Evolutionary conservation across 768 basidiomycete genomes (phyloP).

Genomic region (Cystofilobasidium macerans): DNA sequence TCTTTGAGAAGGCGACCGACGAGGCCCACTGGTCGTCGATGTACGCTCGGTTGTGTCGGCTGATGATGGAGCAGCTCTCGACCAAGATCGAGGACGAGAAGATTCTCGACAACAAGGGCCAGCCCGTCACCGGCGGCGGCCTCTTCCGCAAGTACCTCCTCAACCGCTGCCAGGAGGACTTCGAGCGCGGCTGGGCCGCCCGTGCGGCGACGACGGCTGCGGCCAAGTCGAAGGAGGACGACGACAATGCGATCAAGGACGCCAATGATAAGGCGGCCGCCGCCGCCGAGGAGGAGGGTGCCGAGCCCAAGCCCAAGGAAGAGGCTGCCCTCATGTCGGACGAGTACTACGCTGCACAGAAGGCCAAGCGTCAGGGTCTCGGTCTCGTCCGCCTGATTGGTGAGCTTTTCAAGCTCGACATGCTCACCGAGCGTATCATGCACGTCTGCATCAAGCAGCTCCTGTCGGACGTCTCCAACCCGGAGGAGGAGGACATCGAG

Average conservation of each 20-base stretch:
- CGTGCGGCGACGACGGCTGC: conserved; percentile 79
- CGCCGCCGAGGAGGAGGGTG: conserved; percentile 45
- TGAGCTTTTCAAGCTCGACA: conserved; percentile 96
- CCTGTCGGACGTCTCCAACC: conserved; percentile 81
- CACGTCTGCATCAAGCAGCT: conserved; percentile 96
- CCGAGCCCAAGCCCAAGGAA: conserved; percentile 45
- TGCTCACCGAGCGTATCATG: conserved; percentile 97
- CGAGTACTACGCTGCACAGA: conserved; percentile 90
- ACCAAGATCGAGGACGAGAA: conserved; percentile 78
- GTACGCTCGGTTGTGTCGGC: conserved; percentile 88
- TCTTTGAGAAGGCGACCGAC: conserved; percentile 95
- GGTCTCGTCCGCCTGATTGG: conserved; percentile 97
- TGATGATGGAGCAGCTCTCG: conserved; percentile 90
- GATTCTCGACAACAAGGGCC: conserved; percentile 67
- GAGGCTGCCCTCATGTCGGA: conserved; percentile 72
- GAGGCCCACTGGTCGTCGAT: conserved; percentile 93
- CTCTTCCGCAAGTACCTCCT: conserved; percentile 94
- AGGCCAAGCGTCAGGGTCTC: conserved; percentile 92
- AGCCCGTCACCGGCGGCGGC: conserved; percentile 82
- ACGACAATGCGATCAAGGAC: conserved; percentile 67
- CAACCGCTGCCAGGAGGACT: conserved; percentile 94
- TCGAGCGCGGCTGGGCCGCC: conserved; percentile 86
- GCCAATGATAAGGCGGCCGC: conserved; percentile 38
- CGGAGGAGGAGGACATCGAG: conserved; percentile 97
- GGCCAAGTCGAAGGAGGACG: conserved; percentile 70